Conservation (phyloP, 2,329 filamentous ascomycete genomes). For the Cryphonectria naterciae region DNA sequence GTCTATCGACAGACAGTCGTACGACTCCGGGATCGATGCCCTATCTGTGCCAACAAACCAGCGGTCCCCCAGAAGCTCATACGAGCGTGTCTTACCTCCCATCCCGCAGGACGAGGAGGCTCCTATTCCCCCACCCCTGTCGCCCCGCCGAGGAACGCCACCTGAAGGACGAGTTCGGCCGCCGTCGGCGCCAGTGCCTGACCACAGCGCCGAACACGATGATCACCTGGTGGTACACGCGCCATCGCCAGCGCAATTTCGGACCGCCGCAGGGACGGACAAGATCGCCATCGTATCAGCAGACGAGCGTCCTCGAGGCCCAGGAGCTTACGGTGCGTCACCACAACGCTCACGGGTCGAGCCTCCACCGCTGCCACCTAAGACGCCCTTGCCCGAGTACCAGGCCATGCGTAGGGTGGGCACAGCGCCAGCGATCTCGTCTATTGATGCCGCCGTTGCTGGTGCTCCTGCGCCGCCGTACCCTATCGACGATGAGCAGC, state of each 20-base stretch:
- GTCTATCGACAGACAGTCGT: constrained; percentile 45
- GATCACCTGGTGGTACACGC: constrained; percentile 61
- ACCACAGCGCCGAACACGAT: constrained; percentile 39
- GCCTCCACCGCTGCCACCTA: constrained; percentile 76
- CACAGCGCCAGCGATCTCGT: constrained; percentile 23
- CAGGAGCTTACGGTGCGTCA: constrained; percentile 33
- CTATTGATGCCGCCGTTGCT: constrained; percentile 18
- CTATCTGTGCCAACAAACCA: constrained; percentile 48
- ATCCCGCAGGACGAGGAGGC: constrained; percentile 37
- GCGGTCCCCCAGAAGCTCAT: constrained; percentile 56
- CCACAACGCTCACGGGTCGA: constrained; percentile 49
- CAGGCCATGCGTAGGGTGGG: constrained; percentile 39
- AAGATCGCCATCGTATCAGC: constrained; percentile 67
- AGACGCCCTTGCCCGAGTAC: constrained; percentile 69
- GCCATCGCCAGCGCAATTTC: constrained; percentile 63
- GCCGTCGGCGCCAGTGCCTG: constrained; percentile 33
- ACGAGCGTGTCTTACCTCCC: constrained; percentile 47
- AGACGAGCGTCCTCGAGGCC: constrained; percentile 60
- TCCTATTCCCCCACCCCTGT: constrained; percentile 35
- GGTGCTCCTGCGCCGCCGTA: constrained; percentile 65
- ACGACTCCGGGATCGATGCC: constrained; percentile 59
- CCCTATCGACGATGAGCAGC: constrained; percentile 76
- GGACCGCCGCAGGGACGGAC: constrained; percentile 62
- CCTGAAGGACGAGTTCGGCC: constrained; percentile 24
- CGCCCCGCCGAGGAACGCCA: constrained; percentile 37